phyloP scores from a whole-genome alignment of 208 protist genomes.

The Lotmaria passim region DNA sequence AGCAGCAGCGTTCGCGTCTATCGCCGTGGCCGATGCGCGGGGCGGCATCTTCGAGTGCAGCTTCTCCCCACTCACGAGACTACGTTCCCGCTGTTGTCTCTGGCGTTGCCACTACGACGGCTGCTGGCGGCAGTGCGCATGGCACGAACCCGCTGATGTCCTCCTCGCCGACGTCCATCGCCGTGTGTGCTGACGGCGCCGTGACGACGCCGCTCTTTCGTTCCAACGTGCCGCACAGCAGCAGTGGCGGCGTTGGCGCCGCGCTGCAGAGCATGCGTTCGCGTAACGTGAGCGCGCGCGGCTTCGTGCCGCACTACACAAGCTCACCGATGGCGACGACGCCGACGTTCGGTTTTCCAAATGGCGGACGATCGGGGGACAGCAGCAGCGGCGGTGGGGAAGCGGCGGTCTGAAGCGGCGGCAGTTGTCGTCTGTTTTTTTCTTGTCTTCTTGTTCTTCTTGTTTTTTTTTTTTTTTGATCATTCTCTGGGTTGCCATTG shows the following conservation, averaged over 20 bases:
- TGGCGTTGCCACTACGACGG: neutral
- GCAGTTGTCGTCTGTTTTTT: no score
- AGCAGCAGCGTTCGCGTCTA: neutral
- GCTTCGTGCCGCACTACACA: neutral
- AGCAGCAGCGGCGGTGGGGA: no score
- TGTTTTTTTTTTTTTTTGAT: no score
- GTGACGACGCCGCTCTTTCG: neutral
- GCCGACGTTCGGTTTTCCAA: neutral
- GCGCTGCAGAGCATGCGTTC: slow-evolving; percentile 15
- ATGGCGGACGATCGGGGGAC: neutral
- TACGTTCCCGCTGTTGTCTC: neutral
- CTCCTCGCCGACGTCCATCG: neutral
- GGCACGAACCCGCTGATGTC: neutral
- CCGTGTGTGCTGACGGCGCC: neutral
- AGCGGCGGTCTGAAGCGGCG: no score
- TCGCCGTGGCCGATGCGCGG: neutral
- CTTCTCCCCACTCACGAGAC: neutral
- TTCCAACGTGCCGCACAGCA: neutral
- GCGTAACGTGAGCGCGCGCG: slow-evolving; percentile 4
- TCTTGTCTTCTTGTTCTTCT: neutral
- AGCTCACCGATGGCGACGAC: slow-evolving; percentile 4
- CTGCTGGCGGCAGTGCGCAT: neutral
- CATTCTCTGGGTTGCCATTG: no score
- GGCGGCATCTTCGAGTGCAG: neutral
- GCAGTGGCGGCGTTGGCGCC: neutral